Evolutionary conservation across 441 rosid species (phyloP), one percentile per base, ranked within the genome.

Genomic region (Croton setiger): DNA sequence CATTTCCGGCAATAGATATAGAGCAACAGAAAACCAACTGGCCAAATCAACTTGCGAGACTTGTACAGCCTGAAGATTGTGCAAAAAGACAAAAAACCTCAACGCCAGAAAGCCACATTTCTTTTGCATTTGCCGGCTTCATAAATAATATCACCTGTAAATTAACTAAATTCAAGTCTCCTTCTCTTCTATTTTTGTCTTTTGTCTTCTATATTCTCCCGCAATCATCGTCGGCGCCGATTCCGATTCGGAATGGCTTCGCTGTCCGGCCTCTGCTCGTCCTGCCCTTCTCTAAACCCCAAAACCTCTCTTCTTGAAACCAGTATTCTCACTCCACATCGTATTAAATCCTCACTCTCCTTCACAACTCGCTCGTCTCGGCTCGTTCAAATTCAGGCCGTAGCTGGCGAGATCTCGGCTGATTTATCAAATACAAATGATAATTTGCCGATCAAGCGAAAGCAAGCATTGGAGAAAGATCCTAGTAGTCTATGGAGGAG

Each of bases 401-500:
- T 87, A 13, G 87, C 96, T 21, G 79, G 92, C 33, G 93, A 85
- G 67, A 64, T 84, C 61, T 75, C 97, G 0, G 33, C 90, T 6
- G 85, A 78, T 63, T 72, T 83, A 44, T 69, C 86, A 4, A 55
- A 53, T 11, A 35, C 81, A 2, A 77, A 73, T 60, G 82, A 74
- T 23, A 79, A 70, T 9, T 59, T 73, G 1, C 73, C 72, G 27
- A 58, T 7, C 64, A 75, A 71, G 71, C 66, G 76, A 47, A 84
- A 76, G 60, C 71, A 64, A 3, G 91, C 84, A 61, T 83, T 92
- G 21, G 78, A 80, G 79, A 94, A 85, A 69, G 89, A 87, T 66
- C 88, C 91, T 0, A 64, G 59, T 48, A 76, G 76, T 55, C 81
- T 94, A 31, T 94, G 99, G 99, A 60, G 76, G 58, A 83, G 99